Conservation (phyloP, 345 rosid species). For the Raphanus raphanistrum region DNA sequence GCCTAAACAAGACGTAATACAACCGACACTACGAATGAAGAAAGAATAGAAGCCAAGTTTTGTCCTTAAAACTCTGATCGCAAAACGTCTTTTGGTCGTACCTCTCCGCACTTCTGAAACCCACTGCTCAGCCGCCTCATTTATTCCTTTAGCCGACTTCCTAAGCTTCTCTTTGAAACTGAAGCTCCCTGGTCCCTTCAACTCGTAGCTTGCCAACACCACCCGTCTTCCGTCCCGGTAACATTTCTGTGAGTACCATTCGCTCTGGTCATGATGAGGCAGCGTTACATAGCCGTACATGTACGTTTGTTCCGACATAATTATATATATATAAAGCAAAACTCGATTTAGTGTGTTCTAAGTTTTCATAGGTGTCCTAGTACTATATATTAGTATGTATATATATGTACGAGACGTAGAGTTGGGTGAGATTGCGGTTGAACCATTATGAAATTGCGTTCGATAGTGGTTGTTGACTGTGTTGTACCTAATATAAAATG, state of each 20-base stretch:
- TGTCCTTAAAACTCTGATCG: constrained; percentile 35
- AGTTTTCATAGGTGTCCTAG: background rate
- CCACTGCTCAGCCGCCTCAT: constrained; percentile 21
- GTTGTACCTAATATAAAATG: constrained; percentile 38
- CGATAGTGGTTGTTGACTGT: constrained; percentile 29
- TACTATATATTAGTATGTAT: background rate
- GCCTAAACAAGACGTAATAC: constrained; percentile 26
- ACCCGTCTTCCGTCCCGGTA: constrained; percentile 31
- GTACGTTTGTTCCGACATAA: constrained; percentile 31
- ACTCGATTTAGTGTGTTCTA: background rate
- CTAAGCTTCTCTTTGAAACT: constrained; percentile 34
- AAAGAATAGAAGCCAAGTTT: constrained; percentile 26
- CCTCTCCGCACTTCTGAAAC: constrained; percentile 28
- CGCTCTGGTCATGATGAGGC: constrained; percentile 18
- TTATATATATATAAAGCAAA: background rate
- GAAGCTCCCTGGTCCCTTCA: constrained; percentile 30
- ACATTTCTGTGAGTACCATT: constrained; percentile 15
- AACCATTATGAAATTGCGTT: constrained; percentile 31
- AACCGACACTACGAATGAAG: constrained; percentile 15
- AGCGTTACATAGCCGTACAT: constrained; percentile 18
- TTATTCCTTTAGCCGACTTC: constrained; percentile 28
- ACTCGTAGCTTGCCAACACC: constrained; percentile 34
- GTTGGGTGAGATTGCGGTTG: constrained; percentile 37
- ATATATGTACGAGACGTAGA: constrained; percentile 4
- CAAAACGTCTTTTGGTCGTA: constrained; percentile 36